Evolutionary conservation across 768 basidiomycete species (phyloP).

Genomic region (Leccinum imitatum): DNA sequence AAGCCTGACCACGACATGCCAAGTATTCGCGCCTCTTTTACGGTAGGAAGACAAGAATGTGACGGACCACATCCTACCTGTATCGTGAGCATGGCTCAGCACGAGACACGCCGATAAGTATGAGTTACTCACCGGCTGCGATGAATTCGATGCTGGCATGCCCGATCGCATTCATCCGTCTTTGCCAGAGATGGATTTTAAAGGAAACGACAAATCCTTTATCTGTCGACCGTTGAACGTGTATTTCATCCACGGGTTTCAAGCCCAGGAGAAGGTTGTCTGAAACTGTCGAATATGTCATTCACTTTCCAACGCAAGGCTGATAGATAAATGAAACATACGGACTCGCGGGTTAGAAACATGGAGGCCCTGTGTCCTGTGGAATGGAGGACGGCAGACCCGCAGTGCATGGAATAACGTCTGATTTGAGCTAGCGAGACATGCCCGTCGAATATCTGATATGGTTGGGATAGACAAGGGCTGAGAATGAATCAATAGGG

Average conservation of each 20-base stretch:
- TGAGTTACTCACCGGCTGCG: conserved; percentile 33
- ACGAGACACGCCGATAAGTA: not conserved
- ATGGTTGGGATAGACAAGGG: conserved; percentile 43
- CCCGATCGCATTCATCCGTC: conserved; percentile 64
- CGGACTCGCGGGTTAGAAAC: conserved; percentile 14
- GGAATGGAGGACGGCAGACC: too few relatives aligned
- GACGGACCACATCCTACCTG: conserved; percentile 28
- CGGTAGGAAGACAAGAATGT: conserved; percentile 18
- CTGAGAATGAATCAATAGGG: conserved; percentile 51
- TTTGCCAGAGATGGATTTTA: conserved; percentile 59
- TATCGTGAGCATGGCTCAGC: not conserved
- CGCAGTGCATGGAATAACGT: conserved; percentile 28
- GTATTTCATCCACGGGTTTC: conserved; percentile 51
- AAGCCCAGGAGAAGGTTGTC: conserved; percentile 38
- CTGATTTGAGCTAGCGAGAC: conserved; percentile 41
- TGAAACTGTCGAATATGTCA: conserved; percentile 25
- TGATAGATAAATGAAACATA: conserved; percentile 22
- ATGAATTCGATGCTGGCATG: conserved; percentile 64
- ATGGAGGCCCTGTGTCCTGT: not conserved
- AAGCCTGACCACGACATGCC: conserved; percentile 46
- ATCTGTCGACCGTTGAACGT: conserved; percentile 42
- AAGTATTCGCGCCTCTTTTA: conserved; percentile 9
- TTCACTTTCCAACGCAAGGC: not conserved
- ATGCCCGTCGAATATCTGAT: conserved; percentile 65
- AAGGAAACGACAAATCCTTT: conserved; percentile 48